These are phyloP conservation scores for Cyberlindnera euphorbiae DNA, from an alignment of 805 yeast species.

Conservation along the genomic window DNA sequence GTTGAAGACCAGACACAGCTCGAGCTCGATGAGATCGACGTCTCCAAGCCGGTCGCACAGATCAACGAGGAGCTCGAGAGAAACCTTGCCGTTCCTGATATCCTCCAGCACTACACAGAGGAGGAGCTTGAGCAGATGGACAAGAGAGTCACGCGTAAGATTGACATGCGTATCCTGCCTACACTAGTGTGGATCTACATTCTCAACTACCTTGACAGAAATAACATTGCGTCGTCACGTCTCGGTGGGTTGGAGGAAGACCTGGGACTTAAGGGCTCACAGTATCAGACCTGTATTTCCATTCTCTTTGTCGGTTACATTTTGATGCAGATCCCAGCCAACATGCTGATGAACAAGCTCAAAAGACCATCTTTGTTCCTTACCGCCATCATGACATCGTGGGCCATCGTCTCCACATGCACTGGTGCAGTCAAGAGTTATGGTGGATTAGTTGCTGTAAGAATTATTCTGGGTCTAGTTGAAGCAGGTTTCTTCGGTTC, in stretches of 20 bases:
- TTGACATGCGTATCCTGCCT: slow-evolving; percentile 47
- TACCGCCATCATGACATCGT: slow-evolving; percentile 42
- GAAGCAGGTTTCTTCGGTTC: slow-evolving; percentile 48
- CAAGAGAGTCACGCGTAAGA: slow-evolving; percentile 39
- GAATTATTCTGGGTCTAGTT: slow-evolving; percentile 38
- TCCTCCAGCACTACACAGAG: slow-evolving; percentile 18
- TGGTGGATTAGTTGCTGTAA: slow-evolving; percentile 28
- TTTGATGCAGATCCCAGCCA: slow-evolving; percentile 47
- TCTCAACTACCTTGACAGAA: slow-evolving; percentile 46
- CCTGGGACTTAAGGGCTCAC: slow-evolving; percentile 35
- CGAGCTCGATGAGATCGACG: too few relatives aligned
- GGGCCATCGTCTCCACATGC: slow-evolving; percentile 39
- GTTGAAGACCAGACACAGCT: background rate
- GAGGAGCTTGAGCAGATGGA: slow-evolving; percentile 43
- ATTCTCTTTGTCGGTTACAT: slow-evolving; percentile 47
- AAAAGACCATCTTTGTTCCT: slow-evolving; percentile 49
- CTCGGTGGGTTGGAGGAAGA: slow-evolving; percentile 46
- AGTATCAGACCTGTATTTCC: slow-evolving; percentile 49
- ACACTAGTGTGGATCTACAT: slow-evolving; percentile 47
- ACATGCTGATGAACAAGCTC: slow-evolving; percentile 36
- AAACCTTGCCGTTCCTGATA: slow-evolving; percentile 18
- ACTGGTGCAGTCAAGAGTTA: slow-evolving; percentile 30
- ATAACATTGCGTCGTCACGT: slow-evolving; percentile 46
- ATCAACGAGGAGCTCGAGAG: background rate
- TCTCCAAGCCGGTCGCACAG: too few relatives aligned